Evolutionary conservation across 306 rosid genomes (phyloP).

Genomic region (Cucurbita ficifolia): DNA sequence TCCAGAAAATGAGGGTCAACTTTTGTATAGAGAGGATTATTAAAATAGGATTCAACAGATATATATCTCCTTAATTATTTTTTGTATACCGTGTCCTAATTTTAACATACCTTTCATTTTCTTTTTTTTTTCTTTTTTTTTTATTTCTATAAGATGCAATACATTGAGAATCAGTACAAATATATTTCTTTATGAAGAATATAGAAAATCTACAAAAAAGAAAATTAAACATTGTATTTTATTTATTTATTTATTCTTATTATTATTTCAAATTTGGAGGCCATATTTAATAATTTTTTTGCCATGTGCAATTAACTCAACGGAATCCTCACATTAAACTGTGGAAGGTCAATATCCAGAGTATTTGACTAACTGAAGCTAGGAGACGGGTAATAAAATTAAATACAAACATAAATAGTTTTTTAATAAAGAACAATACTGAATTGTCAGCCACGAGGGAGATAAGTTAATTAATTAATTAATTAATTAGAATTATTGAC

Average conservation of each 20-base stretch:
- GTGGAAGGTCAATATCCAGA: not conserved
- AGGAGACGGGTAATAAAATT: not conserved
- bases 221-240: not conserved
- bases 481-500: not conserved
- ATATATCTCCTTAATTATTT: not conserved
- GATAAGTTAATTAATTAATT: not conserved
- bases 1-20: constrained; percentile 5
- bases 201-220: no score
- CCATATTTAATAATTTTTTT: not conserved
- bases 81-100: not conserved
- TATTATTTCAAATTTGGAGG: not conserved
- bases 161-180: no score
- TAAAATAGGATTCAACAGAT: not conserved
- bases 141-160: no score
- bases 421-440: not conserved
- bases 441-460: not conserved
- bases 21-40: not conserved
- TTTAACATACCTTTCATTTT: not conserved
- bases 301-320: not conserved
- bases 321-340: not conserved
- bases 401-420: not conserved
- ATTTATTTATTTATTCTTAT: not conserved
- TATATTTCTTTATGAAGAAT: no score
- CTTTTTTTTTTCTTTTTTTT: no score
- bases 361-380: not conserved